Base-by-base conservation (phyloP, 306 rosid genomes). In the Canavalia ensiformis region DNA sequence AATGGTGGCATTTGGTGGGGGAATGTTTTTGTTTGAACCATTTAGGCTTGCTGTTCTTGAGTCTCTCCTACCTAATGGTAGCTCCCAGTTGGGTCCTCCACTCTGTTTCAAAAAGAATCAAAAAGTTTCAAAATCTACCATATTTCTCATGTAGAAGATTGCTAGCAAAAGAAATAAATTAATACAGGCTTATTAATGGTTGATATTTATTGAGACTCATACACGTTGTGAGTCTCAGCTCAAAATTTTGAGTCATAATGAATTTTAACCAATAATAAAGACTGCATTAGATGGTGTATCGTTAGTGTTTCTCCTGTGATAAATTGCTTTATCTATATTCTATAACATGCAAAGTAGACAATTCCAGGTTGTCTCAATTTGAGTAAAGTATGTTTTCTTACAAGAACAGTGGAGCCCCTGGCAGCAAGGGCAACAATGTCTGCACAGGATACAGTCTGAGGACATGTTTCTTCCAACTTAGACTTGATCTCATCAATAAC, bases 371-470 rank as follows among this genome's bases (percentile, higher is more conserved):
- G 64, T 5, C 18, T 57, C 11, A 57, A 29, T 51, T 10, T 25
- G 3, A 60, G 28, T 45, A 7, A 28, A 9, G 45, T 45, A 30
- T 25, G 8, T 29, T 82, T 54, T 37, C 86, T 82, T 86, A 94
- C 98, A 47, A 91, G 88, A 45, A 91, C 45, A 12, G 91, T 89
- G 74, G 98, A 94, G 28, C 83, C 94, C 29, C 95, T 89, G 4
- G 98, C 98, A 82, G 97, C 93, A 51, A 94, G 92, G 34, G 97
- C 92, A 11, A 91, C 80, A 85, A 94, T 90, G 89, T 94, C 98
- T 13, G 97, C 98, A 70, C 98, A 91, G 1, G 98, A 94, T 28
- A 94, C 95, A 8, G 89, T 94, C 0, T 35, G 86, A 76, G 98
- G 95, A 77, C 97, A 94, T 50, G 88, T 85, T 79, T 87, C 85